Base-by-base conservation (phyloP, 2,329 filamentous ascomycete genomes). In the Hymenoscyphus infarciens region DNA sequence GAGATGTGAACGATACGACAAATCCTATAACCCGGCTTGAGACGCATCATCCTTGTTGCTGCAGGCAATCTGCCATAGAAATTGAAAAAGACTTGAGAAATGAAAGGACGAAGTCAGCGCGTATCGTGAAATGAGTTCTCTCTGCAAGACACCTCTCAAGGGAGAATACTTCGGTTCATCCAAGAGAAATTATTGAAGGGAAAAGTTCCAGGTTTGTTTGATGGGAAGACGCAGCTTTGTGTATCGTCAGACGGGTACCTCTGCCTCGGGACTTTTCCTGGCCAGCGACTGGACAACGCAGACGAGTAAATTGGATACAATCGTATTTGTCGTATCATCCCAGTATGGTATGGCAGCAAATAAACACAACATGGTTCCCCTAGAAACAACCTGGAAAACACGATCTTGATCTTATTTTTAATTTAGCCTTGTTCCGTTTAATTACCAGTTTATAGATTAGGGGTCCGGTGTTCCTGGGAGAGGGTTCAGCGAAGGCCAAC, bases 361-460 rank as follows among this genome's bases (percentile, higher is more conserved):
- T 31, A 5, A 1, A 49, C 42, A 49, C 45, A 52, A 15, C 45
- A 52, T 52, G 45, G n/a, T 52, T 52, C 19, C 45, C 45, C 19
- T 52, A 25, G 19, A 52, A 52, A 52, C 45, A 52, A 52, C 45
- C 45, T 52, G 45, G 45, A 52, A 25, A 52, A 52, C 45, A 22
- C 45, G 45, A 52, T 52, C 45, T 52, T 52, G 45, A 52, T 52
- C 45, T 52, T 52, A 22, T 52, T 52, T 52, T 52, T 25, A 52
- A 52, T 52, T 52, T 52, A 52, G 45, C 45, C 19, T 49, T 49
- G 22, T 22, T 19, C n/a, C 2, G n/a, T 22, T 22, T 22, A 49
- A 49, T 49, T 49, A 49, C 33, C 33, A 49, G 19, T 22, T 11
- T 22, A 22, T 22, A 52, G 45, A 52, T 52, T 52, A 52, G 45